Conservation (phyloP, 2,329 filamentous ascomycete species). For the Trematosphaeria pertusa region DNA sequence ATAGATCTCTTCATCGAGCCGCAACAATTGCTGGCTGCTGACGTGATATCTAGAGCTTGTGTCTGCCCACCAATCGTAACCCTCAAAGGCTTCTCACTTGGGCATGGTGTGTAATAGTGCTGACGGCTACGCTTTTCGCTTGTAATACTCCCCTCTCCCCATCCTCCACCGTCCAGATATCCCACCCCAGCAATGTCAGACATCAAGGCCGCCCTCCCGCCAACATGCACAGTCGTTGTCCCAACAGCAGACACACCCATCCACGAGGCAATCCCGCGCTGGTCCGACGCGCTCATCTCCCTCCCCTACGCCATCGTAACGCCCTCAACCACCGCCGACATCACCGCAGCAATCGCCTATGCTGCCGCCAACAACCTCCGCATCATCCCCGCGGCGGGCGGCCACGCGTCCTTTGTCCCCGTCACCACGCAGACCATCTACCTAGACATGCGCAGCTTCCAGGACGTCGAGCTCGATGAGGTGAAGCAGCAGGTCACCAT, state of each 20-base stretch:
- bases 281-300: slow-evolving; percentile 14
- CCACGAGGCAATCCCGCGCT: neutral
- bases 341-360: slow-evolving; percentile 31
- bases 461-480: slow-evolving; percentile 36
- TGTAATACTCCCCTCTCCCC: too few species aligned
- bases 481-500: slow-evolving; percentile 28
- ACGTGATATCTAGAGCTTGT: too few species aligned
- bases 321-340: slow-evolving; percentile 37
- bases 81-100: too few species aligned
- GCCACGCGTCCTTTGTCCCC: slow-evolving; percentile 41
- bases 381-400: slow-evolving; percentile 38
- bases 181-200: too few species aligned
- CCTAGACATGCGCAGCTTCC: slow-evolving; percentile 44
- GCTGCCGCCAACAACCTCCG: slow-evolving; percentile 37
- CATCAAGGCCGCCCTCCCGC: slow-evolving; percentile 2
- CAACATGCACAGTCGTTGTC: neutral
- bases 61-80: too few species aligned
- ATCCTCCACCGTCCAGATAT: too few species aligned
- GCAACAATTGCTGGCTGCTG: too few species aligned
- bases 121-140: too few species aligned
- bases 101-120: too few species aligned
- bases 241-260: neutral
- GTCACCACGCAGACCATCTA: slow-evolving; percentile 40
- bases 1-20: too few species aligned
- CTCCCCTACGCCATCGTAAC: slow-evolving; percentile 31